These are phyloP conservation scores for Populus euphratica DNA, from an alignment of 345 rosid species.

Conservation along the genomic window DNA sequence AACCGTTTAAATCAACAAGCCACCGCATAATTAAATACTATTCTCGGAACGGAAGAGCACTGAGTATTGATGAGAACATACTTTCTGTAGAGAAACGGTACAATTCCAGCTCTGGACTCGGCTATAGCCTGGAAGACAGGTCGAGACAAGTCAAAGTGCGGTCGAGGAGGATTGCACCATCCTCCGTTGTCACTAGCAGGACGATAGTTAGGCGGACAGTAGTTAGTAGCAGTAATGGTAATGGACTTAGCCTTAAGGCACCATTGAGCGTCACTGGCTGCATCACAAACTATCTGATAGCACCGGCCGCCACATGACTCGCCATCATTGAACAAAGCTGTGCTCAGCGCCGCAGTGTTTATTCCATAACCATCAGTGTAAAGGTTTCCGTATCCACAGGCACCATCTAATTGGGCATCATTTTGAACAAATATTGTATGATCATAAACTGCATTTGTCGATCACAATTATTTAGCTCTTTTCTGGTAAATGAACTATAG, in stretches of 20 bases:
- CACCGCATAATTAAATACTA: too few relatives aligned
- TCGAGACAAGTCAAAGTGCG: background rate
- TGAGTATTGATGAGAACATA: background rate
- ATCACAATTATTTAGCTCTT: too few relatives aligned
- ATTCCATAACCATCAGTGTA: constrained; percentile 25
- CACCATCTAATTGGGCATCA: constrained; percentile 12
- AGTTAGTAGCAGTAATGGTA: background rate
- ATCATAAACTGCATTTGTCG: too few relatives aligned
- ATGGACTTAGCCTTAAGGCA: background rate
- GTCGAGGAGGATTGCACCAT: background rate
- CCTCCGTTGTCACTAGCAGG: background rate
- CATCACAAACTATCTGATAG: background rate
- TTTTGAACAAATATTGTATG: too few relatives aligned
- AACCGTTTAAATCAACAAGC: background rate
- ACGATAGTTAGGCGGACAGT: background rate
- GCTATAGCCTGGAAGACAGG: background rate
- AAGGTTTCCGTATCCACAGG: constrained; percentile 27
- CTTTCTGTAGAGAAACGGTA: background rate
- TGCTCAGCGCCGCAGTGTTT: background rate
- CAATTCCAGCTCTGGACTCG: background rate
- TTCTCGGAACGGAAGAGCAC: background rate
- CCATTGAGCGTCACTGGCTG: background rate
- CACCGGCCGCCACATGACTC: background rate
- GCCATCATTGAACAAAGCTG: background rate
- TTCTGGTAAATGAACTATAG: too few relatives aligned